Evolutionary conservation across 2,329 filamentous ascomycete genomes (phyloP).

Genomic region (Chrysosporium queenslandicum): DNA sequence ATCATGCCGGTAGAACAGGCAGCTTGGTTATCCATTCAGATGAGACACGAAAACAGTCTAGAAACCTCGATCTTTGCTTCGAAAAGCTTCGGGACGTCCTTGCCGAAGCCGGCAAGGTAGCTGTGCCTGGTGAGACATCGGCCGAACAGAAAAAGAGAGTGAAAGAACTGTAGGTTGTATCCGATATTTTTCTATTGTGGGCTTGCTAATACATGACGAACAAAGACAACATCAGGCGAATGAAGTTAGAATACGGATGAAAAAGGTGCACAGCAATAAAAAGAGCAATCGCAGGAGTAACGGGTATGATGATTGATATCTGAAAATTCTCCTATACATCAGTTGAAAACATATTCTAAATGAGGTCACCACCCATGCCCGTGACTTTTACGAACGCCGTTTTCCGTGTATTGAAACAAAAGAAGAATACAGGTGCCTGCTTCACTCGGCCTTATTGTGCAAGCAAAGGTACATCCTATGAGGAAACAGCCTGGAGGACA

Average conservation of each 20-base stretch:
- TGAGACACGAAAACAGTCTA: conserved; percentile 51
- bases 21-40: conserved; percentile 53
- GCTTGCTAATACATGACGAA: background rate
- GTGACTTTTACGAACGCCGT: background rate
- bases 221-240: conserved; percentile 48
- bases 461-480: background rate
- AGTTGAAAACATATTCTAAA: no score
- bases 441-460: background rate
- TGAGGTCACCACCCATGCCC: background rate
- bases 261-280: conserved; percentile 53
- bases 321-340: no score
- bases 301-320: conserved; percentile 9
- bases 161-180: conserved; percentile 40
- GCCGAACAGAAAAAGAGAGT: conserved; percentile 47
- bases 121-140: conserved; percentile 52
- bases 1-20: conserved; percentile 44
- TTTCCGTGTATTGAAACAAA: background rate
- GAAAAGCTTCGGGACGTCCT: conserved; percentile 48
- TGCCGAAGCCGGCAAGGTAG: conserved; percentile 40
- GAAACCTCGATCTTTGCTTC: conserved; percentile 52
- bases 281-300: conserved; percentile 45
- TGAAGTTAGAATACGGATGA: conserved; percentile 46
- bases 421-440: background rate
- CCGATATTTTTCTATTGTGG: background rate
- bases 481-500: background rate